These are phyloP conservation scores for Paraurostyla sp. DNA, from an alignment of 73 alveolate genomes.

Conservation along the genomic window DNA sequence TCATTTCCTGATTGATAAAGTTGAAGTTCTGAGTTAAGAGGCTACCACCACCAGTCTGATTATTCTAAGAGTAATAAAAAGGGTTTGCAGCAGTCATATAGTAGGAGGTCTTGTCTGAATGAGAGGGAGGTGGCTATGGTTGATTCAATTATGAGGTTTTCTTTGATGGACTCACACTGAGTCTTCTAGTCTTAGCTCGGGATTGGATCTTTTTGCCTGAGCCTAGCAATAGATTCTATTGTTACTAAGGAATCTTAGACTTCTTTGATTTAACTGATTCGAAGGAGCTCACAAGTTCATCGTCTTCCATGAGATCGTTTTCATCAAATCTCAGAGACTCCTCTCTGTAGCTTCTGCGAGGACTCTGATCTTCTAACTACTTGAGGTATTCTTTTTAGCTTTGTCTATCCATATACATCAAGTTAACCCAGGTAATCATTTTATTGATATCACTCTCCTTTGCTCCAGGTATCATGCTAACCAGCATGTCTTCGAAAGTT, in stretches of 20 bases:
- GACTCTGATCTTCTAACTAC: background rate
- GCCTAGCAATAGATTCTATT: too few species aligned
- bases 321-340: background rate
- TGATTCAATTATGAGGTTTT: too few species aligned
- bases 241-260: too few species aligned
- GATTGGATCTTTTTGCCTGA: too few species aligned
- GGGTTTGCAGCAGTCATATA: too few species aligned
- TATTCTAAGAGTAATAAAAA: background rate
- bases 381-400: background rate
- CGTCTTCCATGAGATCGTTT: too few species aligned
- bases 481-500: background rate
- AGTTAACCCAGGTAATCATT: background rate
- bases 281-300: too few species aligned
- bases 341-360: background rate
- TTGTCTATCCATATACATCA: background rate
- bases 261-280: too few species aligned
- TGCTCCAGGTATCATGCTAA: background rate
- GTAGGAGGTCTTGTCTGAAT: too few species aligned
- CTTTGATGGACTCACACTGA: too few species aligned
- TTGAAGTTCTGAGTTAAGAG: background rate
- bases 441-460: background rate
- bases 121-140: too few species aligned
- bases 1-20: background rate
- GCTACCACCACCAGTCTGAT: background rate
- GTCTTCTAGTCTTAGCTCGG: too few species aligned